Conservation (phyloP, 805 yeast species). For the Torulaspora microellipsoides region DNA sequence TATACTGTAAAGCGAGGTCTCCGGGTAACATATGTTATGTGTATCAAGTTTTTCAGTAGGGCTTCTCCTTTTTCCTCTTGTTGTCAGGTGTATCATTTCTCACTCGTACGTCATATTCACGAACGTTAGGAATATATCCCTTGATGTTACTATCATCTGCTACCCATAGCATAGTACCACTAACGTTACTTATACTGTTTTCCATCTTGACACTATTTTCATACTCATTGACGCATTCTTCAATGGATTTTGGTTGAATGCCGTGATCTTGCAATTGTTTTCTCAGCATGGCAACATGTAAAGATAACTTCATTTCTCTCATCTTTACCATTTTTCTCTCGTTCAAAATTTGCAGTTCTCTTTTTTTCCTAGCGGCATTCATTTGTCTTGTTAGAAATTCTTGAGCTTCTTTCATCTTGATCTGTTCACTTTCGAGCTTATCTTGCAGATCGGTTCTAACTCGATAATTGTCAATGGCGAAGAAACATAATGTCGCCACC, state of each 20-base stretch:
- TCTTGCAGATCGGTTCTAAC: slow-evolving; percentile 38
- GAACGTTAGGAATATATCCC: slow-evolving; percentile 51
- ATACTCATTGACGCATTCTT: slow-evolving; percentile 49
- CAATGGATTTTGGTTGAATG: slow-evolving; percentile 52
- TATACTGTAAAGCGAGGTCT: slow-evolving; percentile 20
- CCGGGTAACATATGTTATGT: too few relatives aligned
- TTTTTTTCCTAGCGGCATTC: slow-evolving; percentile 46
- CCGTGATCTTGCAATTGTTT: slow-evolving; percentile 57
- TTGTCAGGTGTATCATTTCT: not conserved
- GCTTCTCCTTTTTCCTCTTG: too few relatives aligned
- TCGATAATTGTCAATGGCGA: slow-evolving; percentile 50
- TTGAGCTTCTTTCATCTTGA: slow-evolving; percentile 32
- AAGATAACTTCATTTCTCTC: slow-evolving; percentile 54
- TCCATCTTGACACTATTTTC: slow-evolving; percentile 56
- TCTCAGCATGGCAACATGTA: slow-evolving; percentile 63
- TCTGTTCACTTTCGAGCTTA: slow-evolving; percentile 31
- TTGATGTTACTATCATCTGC: slow-evolving; percentile 44
- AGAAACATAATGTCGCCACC: slow-evolving; percentile 41
- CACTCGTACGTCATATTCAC: slow-evolving; percentile 45
- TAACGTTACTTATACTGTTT: slow-evolving; percentile 50
- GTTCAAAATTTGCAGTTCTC: slow-evolving; percentile 48
- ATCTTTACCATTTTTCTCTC: slow-evolving; percentile 46
- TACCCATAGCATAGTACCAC: slow-evolving; percentile 56
- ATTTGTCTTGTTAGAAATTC: slow-evolving; percentile 44
- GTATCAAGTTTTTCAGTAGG: slow-evolving; percentile 8